Evolutionary conservation across 495 filamentous ascomycete genomes (phyloP).

Genomic region (Penicillium odoratum): DNA sequence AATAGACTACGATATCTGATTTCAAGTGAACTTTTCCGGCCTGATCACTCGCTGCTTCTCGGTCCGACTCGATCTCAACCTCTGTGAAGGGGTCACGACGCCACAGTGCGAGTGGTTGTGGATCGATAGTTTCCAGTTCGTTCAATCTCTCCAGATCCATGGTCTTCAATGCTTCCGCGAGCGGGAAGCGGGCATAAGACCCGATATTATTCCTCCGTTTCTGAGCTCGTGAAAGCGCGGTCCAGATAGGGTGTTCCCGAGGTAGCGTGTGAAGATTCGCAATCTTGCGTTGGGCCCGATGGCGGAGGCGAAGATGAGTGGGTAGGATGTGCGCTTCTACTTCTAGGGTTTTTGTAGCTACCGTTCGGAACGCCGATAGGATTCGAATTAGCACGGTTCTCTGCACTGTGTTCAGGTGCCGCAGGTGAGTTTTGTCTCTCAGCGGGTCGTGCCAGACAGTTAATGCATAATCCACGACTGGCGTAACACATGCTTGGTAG

Average conservation of each 20-base stretch:
- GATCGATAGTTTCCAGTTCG: constrained; percentile 25
- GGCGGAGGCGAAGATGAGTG: constrained; percentile 8
- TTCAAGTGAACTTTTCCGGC: constrained; percentile 2
- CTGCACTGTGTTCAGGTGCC: constrained; percentile 9
- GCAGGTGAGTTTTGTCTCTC: constrained; percentile 8
- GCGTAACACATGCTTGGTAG: constrained; percentile 26
- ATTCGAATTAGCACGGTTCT: constrained; percentile 1
- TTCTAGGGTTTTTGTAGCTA: constrained; percentile 5
- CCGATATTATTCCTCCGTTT: constrained; percentile 13
- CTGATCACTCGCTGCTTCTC: constrained; percentile 20
- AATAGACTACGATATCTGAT: constrained; percentile 21
- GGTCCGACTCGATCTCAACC: constrained; percentile 21
- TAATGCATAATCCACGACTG: constrained; percentile 3
- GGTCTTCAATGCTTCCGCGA: constrained; percentile 17
- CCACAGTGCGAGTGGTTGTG: constrained; percentile 21
- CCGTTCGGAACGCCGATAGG: constrained; percentile 5
- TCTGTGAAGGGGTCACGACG: constrained; percentile 18
- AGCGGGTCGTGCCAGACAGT: constrained; percentile 12
- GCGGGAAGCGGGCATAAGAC: constrained; percentile 12
- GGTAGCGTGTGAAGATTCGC: constrained; percentile 13
- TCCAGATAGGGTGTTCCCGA: constrained; percentile 10
- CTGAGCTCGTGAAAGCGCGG: constrained; percentile 8
- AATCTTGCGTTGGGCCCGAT: constrained; percentile 3
- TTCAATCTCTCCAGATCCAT: constrained; percentile 13
- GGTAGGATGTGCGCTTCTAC: constrained; percentile 8